Evolutionary conservation across 2,329 filamentous ascomycete species (phyloP).

Genomic region (Talaromyces funiculosus): DNA sequence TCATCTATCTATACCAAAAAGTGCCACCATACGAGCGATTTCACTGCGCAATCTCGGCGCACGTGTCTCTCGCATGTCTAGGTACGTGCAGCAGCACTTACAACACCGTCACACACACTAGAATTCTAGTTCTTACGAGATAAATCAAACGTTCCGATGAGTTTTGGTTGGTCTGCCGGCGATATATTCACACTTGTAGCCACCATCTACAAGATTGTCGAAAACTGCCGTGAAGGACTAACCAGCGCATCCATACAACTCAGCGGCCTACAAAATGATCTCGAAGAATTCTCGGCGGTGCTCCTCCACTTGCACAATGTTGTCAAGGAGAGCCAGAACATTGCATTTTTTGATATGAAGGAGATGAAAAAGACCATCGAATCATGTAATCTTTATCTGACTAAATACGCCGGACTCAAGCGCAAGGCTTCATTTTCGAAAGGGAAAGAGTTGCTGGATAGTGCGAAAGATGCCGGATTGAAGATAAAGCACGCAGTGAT

Average conservation of each 20-base stretch:
- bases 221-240: constrained; percentile 14
- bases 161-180: constrained; percentile 17
- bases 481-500: constrained; percentile 6
- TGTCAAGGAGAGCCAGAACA: constrained; percentile 8
- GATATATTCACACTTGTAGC: constrained; percentile 16
- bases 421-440: constrained; percentile 6
- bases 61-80: constrained; percentile 6
- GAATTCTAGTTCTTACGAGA: background rate
- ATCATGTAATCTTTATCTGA: constrained; percentile 11
- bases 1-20: background rate
- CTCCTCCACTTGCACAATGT: constrained; percentile 11
- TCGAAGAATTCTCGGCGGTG: constrained; percentile 13
- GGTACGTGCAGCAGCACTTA: background rate
- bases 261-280: constrained; percentile 8
- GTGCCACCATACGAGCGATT: background rate
- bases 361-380: constrained; percentile 14
- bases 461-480: background rate
- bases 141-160: constrained; percentile 11
- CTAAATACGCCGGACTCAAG: constrained; percentile 10
- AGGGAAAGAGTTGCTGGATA: constrained; percentile 6
- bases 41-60: background rate
- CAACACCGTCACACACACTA: background rate
- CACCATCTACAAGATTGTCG: constrained; percentile 13
- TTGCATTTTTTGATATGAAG: constrained; percentile 13
- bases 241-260: constrained; percentile 12